Base-by-base conservation (phyloP, 2,329 filamentous ascomycete genomes). In the Metarhizium brunneum region DNA sequence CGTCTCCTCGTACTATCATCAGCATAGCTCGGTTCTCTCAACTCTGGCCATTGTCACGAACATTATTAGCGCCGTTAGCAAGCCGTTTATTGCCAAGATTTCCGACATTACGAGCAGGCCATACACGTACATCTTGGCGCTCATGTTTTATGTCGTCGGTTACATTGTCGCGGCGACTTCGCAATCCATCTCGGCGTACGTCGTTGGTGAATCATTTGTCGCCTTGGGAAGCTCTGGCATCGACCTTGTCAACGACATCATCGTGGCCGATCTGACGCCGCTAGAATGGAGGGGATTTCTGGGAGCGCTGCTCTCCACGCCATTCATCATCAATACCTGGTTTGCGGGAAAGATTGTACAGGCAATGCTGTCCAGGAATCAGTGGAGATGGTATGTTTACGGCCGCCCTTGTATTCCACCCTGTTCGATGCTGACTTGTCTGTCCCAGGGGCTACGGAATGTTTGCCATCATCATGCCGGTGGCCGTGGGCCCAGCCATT, bases 101-200 rank as follows among this genome's bases (percentile, higher is more conserved):
- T 80, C 81, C 6, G 79, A 84, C 61, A 80, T 84, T 7, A 83
- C 84, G 54, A 82, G 81, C 30, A 77, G 83, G 30, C 78, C 81
- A n/a, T 78, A 84, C 64, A 82, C 81, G 2, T 84, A 85, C 62
- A 69, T 73, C 16, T 64, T 84, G 16, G 76, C 77, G 2, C 75
- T 85, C 20, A 59, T 74, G 20, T 71, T 82, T 49, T 84, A 79
- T 62, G 71, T 78, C 1, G 61, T 84, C 10, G 77, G 81, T 0
- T 84, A 83, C 62, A 76, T 83, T 29, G 73, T 83, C 56, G 80
- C 80, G 62, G 81, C 83, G 2, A 75, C 76, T 0, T 77, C 80
- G 2, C 71, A 71, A 29, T 76, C 72, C 54, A 75, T 85, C 52
- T 68, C 75, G 30, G 75, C 77, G 6, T 81, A 80, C 51, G 72